phyloP scores from a whole-genome alignment of 2,329 filamentous ascomycete genomes.

The Phialocephala sp. region DNA sequence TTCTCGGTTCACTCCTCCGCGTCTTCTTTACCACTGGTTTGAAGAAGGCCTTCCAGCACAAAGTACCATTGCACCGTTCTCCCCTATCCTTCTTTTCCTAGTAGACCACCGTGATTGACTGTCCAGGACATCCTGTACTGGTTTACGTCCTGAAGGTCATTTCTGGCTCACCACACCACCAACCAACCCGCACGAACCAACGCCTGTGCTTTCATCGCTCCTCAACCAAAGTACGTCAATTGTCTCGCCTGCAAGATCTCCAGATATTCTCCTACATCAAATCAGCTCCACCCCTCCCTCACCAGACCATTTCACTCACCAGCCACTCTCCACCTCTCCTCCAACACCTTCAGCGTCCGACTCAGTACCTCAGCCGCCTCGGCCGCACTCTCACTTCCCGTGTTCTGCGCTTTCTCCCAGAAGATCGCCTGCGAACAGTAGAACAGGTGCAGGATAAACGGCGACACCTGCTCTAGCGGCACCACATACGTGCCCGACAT shows the following conservation, averaged over 20 bases:
- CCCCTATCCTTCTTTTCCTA: too few relatives aligned
- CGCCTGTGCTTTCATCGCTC: background rate
- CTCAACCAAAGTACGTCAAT: background rate
- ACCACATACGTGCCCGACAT: background rate
- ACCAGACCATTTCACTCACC: background rate
- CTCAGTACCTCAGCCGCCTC: background rate
- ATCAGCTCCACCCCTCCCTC: background rate
- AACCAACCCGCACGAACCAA: too few relatives aligned
- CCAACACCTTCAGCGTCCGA: background rate
- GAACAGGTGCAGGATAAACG: background rate
- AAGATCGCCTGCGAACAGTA: background rate
- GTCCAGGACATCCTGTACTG: too few relatives aligned
- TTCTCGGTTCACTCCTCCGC: too few relatives aligned
- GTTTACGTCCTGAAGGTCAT: too few relatives aligned
- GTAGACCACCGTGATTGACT: too few relatives aligned
- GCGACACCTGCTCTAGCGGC: background rate
- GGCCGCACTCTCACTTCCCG: background rate
- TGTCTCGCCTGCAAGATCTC: slow-evolving; percentile 1
- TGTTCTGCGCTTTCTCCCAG: background rate
- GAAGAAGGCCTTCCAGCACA: too few relatives aligned
- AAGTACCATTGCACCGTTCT: too few relatives aligned
- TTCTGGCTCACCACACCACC: too few relatives aligned
- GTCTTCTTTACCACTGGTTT: too few relatives aligned
- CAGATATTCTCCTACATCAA: slow-evolving; percentile 4
- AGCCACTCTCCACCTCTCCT: background rate